phyloP scores from a whole-genome alignment of 1,139 yeast genomes.

The Petasospora fabianii region DNA sequence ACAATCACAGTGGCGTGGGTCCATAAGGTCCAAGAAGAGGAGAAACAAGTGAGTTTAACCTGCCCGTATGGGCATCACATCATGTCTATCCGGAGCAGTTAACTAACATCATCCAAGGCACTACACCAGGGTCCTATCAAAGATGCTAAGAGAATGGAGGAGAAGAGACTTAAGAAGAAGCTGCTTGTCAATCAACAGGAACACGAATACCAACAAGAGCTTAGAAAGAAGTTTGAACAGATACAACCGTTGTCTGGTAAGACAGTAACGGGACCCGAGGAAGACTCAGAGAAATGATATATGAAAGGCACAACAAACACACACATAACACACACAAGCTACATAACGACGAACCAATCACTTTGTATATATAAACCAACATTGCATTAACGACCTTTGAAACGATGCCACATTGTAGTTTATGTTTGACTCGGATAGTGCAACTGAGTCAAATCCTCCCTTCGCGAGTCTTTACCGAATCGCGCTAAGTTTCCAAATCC shows the following conservation, averaged over 20 bases:
- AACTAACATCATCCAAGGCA: constrained; percentile 33
- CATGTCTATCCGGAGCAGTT: background rate
- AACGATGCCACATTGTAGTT: no score
- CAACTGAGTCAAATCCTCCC: no score
- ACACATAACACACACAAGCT: no score
- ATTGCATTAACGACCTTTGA: no score
- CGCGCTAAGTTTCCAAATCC: no score
- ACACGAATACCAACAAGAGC: constrained; percentile 68
- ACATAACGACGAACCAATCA: no score
- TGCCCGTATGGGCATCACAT: background rate
- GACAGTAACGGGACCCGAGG: constrained; percentile 12
- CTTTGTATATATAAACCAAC: no score
- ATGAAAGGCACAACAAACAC: no score
- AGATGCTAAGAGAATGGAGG: constrained; percentile 52
- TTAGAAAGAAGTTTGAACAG: constrained; percentile 58
- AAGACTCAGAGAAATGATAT: constrained; percentile 2
- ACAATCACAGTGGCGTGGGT: constrained; percentile 61
- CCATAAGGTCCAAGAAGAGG: constrained; percentile 62
- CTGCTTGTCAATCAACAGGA: constrained; percentile 60
- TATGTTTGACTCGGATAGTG: no score
- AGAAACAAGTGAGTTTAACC: constrained; percentile 41
- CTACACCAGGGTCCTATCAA: constrained; percentile 77
- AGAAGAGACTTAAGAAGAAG: constrained; percentile 31
- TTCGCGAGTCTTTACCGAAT: no score
- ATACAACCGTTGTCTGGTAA: constrained; percentile 62